Evolutionary conservation across 139 green algal genomes (phyloP).

Genomic region (Haematococcus sp.): DNA sequence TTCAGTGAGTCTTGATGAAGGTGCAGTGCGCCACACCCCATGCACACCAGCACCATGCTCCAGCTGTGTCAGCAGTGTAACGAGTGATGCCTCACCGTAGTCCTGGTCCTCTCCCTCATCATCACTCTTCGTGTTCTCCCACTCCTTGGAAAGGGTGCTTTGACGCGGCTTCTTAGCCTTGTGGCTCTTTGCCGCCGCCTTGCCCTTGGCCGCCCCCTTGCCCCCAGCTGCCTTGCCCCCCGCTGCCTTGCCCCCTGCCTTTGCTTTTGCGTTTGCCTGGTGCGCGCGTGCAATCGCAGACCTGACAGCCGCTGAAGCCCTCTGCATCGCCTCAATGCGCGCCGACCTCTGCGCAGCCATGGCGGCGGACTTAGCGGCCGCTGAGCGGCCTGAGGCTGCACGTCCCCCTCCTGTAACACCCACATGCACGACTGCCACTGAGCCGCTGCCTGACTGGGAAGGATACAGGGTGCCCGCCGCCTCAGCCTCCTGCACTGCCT

Average conservation of each 20-base stretch:
- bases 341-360: background rate
- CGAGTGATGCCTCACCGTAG: too few species aligned
- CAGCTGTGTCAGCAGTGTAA: too few species aligned
- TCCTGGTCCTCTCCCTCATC: slow-evolving; percentile 7
- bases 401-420: background rate
- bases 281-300: slow-evolving; percentile 1
- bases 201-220: background rate
- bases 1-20: too few species aligned
- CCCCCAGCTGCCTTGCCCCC: background rate
- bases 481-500: background rate
- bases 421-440: background rate
- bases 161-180: slow-evolving; percentile 6
- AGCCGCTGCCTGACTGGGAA: too few species aligned
- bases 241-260: too few species aligned
- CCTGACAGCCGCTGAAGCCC: background rate
- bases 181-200: background rate
- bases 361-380: background rate
- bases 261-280: background rate
- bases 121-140: background rate
- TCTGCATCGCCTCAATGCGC: slow-evolving; percentile 2
- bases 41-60: too few species aligned
- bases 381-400: background rate
- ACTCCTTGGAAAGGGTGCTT: slow-evolving; percentile 6
- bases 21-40: too few species aligned
- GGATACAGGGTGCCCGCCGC: background rate